These are phyloP conservation scores for Zygoascus meyerae DNA, from an alignment of 1,139 yeast genomes.

Conservation along the genomic window DNA sequence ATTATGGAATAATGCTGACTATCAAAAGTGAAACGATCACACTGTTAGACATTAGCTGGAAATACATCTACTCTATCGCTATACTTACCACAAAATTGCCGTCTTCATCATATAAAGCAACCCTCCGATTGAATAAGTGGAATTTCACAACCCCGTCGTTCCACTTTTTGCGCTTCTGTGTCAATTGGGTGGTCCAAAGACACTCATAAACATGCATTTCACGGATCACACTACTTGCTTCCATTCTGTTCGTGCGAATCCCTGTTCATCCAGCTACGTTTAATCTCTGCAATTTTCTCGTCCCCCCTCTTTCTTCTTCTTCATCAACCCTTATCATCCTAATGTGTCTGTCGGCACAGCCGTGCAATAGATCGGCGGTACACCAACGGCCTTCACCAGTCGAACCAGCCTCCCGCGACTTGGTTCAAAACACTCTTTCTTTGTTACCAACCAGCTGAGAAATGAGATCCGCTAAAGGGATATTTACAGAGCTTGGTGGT, in stretches of 20 bases:
- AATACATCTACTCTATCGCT: neutral
- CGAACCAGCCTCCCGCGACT: neutral
- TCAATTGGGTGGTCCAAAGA: slow-evolving; percentile 43
- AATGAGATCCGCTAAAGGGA: neutral
- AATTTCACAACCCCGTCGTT: slow-evolving; percentile 46
- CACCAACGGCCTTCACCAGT: no score
- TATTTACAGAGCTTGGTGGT: neutral
- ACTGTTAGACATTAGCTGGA: neutral
- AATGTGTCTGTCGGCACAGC: no score
- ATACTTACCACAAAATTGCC: slow-evolving; percentile 37
- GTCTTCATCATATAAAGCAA: slow-evolving; percentile 41
- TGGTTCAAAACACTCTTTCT: neutral
- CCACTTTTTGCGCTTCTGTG: slow-evolving; percentile 51
- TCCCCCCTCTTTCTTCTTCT: no score
- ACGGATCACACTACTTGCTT: no score
- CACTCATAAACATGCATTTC: slow-evolving; percentile 35
- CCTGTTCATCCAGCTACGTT: no score
- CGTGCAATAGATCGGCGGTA: no score
- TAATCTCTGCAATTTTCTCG: no score
- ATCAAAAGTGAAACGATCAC: neutral
- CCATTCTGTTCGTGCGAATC: no score
- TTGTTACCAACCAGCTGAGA: neutral
- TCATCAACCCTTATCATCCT: no score
- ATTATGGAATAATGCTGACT: slow-evolving; percentile 3
- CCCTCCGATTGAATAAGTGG: slow-evolving; percentile 45